These are phyloP conservation scores for Xylaria telfairii DNA, from an alignment of 495 filamentous ascomycete genomes.

Conservation along the genomic window DNA sequence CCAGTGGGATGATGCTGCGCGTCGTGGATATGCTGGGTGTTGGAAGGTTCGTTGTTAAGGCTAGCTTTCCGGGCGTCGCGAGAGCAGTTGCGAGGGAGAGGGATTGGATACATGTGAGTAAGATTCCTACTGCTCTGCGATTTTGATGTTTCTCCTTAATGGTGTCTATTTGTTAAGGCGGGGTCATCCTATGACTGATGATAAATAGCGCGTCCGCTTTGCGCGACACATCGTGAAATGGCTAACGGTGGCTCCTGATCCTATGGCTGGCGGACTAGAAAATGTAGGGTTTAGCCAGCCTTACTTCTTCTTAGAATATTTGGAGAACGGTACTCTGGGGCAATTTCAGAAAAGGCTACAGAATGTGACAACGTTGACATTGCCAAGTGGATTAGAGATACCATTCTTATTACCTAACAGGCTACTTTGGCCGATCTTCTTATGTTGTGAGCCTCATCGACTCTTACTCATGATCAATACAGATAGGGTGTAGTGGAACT, in stretches of 20 bases:
- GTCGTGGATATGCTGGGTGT: background rate
- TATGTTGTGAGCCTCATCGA: background rate
- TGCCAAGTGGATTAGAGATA: slow-evolving; percentile 3
- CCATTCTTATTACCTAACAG: slow-evolving; percentile 9
- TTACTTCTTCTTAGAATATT: slow-evolving; percentile 7
- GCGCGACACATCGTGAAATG: background rate
- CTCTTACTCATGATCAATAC: background rate
- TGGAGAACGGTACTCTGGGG: background rate
- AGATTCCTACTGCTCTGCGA: background rate
- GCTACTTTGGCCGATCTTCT: background rate
- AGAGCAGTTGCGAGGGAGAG: background rate
- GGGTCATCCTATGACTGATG: background rate
- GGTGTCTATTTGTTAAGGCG: background rate
- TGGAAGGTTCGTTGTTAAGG: slow-evolving; percentile 2
- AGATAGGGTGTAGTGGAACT: background rate
- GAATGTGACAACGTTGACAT: background rate
- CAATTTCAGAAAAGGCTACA: background rate
- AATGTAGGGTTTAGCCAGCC: background rate
- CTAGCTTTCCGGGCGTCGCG: background rate
- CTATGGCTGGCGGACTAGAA: background rate
- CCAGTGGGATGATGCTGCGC: background rate
- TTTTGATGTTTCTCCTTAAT: background rate
- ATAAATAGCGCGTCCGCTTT: slow-evolving; percentile 1
- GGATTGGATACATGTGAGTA: slow-evolving; percentile 7
- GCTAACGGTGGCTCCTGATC: slow-evolving; percentile 5